These are phyloP conservation scores for Suhomyces coccinellae DNA, from an alignment of 1,139 yeast species.

Conservation along the genomic window DNA sequence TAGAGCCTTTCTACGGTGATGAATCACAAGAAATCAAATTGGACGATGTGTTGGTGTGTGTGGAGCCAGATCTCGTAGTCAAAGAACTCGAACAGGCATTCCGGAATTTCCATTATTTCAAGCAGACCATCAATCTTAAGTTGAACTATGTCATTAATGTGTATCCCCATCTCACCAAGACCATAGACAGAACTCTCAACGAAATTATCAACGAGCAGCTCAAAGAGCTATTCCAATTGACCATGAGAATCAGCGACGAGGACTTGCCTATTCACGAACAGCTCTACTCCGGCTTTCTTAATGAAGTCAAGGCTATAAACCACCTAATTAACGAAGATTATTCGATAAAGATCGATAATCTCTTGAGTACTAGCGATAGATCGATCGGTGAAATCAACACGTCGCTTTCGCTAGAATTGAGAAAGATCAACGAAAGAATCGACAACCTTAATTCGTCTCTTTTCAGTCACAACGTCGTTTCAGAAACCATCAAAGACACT, in stretches of 20 bases:
- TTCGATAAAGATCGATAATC: constrained; percentile 58
- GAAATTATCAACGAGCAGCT: constrained; percentile 25
- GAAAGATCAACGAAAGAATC: constrained; percentile 67
- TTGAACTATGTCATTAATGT: constrained; percentile 29
- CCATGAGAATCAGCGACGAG: constrained; percentile 36
- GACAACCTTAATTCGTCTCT: constrained; percentile 52
- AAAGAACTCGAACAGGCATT: constrained; percentile 10
- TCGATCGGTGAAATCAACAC: constrained; percentile 83
- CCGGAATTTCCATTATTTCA: constrained; percentile 16
- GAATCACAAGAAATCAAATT: neutral
- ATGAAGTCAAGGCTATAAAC: constrained; percentile 40
- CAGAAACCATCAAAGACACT: constrained; percentile 21
- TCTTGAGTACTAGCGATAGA: constrained; percentile 71
- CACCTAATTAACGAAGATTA: constrained; percentile 44
- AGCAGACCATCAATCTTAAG: constrained; percentile 20
- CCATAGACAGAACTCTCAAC: constrained; percentile 22
- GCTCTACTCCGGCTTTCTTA: constrained; percentile 33
- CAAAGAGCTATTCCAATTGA: constrained; percentile 24
- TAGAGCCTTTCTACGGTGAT: constrained; percentile 1
- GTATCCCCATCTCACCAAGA: constrained; percentile 30
- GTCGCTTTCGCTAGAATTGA: constrained; percentile 67
- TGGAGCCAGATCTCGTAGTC: constrained; percentile 1
- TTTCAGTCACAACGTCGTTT: constrained; percentile 27
- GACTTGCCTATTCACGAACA: constrained; percentile 38
- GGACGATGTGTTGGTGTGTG: neutral